phyloP scores from a whole-genome alignment of 2,329 filamentous ascomycete genomes.

The Emydomyces testavorans region DNA sequence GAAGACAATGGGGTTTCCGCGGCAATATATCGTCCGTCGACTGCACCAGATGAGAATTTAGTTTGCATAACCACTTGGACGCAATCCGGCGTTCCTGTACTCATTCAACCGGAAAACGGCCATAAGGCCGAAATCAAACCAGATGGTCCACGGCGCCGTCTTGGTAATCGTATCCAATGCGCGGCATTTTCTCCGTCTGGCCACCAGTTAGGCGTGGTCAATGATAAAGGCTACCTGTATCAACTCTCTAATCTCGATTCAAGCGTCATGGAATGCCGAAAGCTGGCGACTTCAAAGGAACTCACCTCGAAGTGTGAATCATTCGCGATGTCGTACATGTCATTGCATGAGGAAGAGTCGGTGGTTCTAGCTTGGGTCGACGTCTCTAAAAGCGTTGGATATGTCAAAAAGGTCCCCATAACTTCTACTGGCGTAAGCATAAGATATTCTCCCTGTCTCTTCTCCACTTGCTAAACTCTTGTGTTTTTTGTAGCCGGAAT shows the following conservation, averaged over 20 bases:
- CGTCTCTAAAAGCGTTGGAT: constrained; percentile 24
- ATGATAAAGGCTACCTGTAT: constrained; percentile 34
- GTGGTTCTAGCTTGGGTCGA: constrained; percentile 35
- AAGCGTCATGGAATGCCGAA: constrained; percentile 29
- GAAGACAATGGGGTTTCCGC: constrained; percentile 34
- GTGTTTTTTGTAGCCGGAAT: constrained; percentile 1
- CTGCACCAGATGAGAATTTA: constrained; percentile 27
- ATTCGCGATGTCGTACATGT: constrained; percentile 33
- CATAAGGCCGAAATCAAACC: constrained; percentile 29
- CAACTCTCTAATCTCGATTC: constrained; percentile 32
- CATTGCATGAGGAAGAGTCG: constrained; percentile 28
- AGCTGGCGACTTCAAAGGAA: constrained; percentile 29
- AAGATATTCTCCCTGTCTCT: not conserved
- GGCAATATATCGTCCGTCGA: constrained; percentile 27
- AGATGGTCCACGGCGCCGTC: constrained; percentile 25
- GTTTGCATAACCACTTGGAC: constrained; percentile 36
- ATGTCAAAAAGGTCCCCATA: constrained; percentile 21
- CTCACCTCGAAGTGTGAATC: constrained; percentile 31
- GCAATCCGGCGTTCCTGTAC: constrained; percentile 32
- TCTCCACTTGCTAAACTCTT: not conserved
- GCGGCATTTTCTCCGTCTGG: constrained; percentile 32
- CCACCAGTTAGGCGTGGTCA: constrained; percentile 32
- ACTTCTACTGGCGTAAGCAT: constrained; percentile 15
- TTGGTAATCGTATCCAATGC: constrained; percentile 33
- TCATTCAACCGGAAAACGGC: constrained; percentile 32